Conservation (phyloP, 73 alveolate genomes). For the Paramecium pentaurelia region DNA sequence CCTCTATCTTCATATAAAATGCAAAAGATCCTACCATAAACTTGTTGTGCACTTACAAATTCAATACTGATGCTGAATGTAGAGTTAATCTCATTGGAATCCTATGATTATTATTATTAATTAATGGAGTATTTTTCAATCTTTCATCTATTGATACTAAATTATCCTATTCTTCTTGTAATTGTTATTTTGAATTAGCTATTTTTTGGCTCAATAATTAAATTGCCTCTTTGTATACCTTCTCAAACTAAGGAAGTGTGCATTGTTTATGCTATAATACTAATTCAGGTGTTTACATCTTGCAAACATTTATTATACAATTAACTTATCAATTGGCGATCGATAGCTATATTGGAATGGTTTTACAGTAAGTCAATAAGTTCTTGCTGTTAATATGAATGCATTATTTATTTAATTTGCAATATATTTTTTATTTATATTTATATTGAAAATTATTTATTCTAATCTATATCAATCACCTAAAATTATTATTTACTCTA, state of each 20-base stretch:
- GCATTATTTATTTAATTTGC: neutral
- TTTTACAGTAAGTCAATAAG: neutral
- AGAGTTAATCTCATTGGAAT: neutral
- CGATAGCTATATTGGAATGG: neutral
- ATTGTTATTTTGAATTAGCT: neutral
- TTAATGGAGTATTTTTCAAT: neutral
- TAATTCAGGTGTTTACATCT: neutral
- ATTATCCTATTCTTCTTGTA: neutral
- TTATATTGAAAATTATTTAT: neutral
- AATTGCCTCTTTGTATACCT: neutral
- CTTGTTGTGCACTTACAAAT: neutral
- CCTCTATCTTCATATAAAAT: constrained; percentile 7
- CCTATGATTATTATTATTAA: neutral
- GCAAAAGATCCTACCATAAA: neutral
- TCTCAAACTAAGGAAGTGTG: neutral
- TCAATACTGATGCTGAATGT: neutral
- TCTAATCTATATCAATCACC: neutral
- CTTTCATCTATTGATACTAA: neutral
- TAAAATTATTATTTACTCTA: neutral
- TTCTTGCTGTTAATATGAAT: neutral
- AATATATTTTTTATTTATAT: neutral
- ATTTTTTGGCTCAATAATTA: neutral
- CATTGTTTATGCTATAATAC: neutral
- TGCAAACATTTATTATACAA: neutral
- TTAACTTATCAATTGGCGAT: neutral